Conservation (phyloP, 495 filamentous ascomycete species). For the Aspergillus affinis region DNA sequence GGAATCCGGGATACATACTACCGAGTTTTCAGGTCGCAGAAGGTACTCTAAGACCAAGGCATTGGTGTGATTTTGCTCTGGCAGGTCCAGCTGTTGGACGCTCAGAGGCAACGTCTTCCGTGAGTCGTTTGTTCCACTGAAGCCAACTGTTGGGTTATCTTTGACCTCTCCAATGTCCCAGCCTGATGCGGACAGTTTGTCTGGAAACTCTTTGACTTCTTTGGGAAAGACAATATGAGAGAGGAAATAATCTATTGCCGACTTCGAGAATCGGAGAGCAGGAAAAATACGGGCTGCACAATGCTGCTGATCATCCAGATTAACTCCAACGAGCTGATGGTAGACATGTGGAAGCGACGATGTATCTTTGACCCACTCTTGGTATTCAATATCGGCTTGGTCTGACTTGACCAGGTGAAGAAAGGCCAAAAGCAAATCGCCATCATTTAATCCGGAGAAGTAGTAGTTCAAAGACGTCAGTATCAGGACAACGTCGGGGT, state of each 20-base stretch:
- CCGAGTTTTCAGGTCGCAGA: constrained; percentile 53
- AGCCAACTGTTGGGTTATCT: no score
- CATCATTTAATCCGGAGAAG: constrained; percentile 57
- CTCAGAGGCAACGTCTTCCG: constrained; percentile 54
- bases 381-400: constrained; percentile 55
- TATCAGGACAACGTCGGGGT: constrained; percentile 67
- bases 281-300: constrained; percentile 50
- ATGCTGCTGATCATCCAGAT: constrained; percentile 53
- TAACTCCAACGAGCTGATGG: constrained; percentile 53
- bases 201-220: constrained; percentile 61
- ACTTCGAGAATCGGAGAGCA: constrained; percentile 49
- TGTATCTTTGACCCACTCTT: constrained; percentile 47
- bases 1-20: constrained; percentile 25
- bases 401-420: constrained; percentile 52
- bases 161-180: constrained; percentile 62
- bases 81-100: constrained; percentile 56
- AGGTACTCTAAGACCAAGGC: constrained; percentile 60
- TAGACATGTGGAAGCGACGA: constrained; percentile 37
- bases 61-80: constrained; percentile 60
- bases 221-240: constrained; percentile 61
- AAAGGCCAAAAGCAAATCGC: constrained; percentile 52
- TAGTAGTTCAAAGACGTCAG: constrained; percentile 73
- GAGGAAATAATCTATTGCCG: constrained; percentile 62
- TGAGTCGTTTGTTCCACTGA: constrained; percentile 74
- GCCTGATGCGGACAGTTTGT: constrained; percentile 65